Evolutionary conservation across 225 moss, liverwort and hornwort genomes (phyloP), one percentile per base, ranked within the genome.

Genomic region (Polytrichum formosum): DNA sequence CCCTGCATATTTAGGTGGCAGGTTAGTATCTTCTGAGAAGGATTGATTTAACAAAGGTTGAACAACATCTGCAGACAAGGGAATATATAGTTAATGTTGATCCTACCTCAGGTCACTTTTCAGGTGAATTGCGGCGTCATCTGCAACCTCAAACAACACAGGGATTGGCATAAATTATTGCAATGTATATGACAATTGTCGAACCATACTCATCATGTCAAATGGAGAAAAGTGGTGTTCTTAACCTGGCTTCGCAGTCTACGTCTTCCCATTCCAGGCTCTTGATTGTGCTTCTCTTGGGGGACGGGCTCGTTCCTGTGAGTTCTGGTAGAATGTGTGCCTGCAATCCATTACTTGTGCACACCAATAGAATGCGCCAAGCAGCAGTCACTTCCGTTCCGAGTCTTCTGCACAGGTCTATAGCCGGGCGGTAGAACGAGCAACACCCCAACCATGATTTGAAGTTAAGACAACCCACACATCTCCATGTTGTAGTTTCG

Each of bases 241-340:
- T 33, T 2, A 53, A 71, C 70, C 70, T 71, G 70, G 25, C 13
- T 23, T 61, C 6, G 10, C 28, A 21, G 20, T 61, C 17, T 23
- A 21, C 20, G 21, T 71, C 70, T 35, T 60, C 31, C 70, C 70
- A 71, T 23, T 61, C 25, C 5, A 71, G 30, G 62, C 61, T 71
- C 61, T 71, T 33, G 2, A 33, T 33, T 71, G 70, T 61, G 33
- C 25, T 35, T 61, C 70, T 35, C 33, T 61, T 30, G 10, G 21
- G 61, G 26, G 58, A 37, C 23, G 22, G 30, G 33, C 35, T 35
- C 17, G 61, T 61, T 21, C 16, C 4, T 33, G 59, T 7, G 16
- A 60, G 25, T 26, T 78, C 78, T 37, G 79, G 82, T 35, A 85
- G 74, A n/a, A 85, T 76, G 46, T 82, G 85, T 17, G 82, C 72